Evolutionary conservation across 2,329 filamentous ascomycete genomes (phyloP), one percentile per base, ranked within the genome.

Genomic region (Boeremia lycopersici): DNA sequence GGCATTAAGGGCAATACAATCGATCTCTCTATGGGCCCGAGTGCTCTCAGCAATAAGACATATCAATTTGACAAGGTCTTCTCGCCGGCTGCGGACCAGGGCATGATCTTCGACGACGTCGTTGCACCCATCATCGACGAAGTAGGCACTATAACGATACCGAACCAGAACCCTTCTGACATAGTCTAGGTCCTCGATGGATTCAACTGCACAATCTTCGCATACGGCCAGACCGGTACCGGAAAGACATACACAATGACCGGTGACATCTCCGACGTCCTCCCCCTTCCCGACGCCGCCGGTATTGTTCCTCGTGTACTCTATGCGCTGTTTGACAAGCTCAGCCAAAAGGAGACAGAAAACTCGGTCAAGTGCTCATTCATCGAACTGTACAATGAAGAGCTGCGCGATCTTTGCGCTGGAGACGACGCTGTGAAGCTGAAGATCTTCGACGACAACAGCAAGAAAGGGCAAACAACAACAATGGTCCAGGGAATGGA

Each of bases 241-340:
- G 95, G 95, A 66, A 99, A 99, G 76, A 99, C 95, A 12, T 99
- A 99, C 76, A 99, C 95, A 23, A 99, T 99, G 95, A 96, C 93
- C 0, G 95, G 95, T 50, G 93, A 99, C 74, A 97, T 99, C 86
- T 90, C 85, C 12, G 90, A 97, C 65, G 91, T 92, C 33, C 91
- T 93, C 1, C 86, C 96, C 56, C 82, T 96, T 12, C 93, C 93
- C 1, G 95, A 98, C 71, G 89, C 87, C 34, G 95, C 96, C 26
- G 95, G 95, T 66, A 98, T 99, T 65, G 95, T 99, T 59, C 96
- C 96, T 23, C 88, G 96, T 43, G 91, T 93, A 0, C 80, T 99
- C 0, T 89, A 97, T 68, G 85, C 89, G 0, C 82, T 99, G 0
- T 99, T 99, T 76, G 84, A 85, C 63, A 93, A 90, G 70, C 85